Conservation (phyloP, 192 early-diverging fungal genomes). For the Obelidium mucronatum region DNA sequence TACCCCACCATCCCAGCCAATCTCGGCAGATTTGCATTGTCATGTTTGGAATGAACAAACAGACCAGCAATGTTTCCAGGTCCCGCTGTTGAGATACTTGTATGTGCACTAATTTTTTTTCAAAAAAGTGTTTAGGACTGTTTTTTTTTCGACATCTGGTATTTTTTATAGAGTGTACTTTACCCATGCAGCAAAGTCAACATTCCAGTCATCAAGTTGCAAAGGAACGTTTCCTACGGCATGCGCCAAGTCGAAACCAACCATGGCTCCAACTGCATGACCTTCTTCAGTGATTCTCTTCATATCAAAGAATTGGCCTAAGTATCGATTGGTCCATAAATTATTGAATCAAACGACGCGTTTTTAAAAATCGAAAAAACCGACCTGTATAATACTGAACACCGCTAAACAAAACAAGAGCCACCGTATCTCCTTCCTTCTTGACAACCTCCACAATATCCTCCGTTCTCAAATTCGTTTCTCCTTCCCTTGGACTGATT, state of each 20-base stretch:
- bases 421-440: constrained; percentile 76
- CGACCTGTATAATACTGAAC: constrained; percentile 94
- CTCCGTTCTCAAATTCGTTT: constrained; percentile 72
- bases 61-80: constrained; percentile 92
- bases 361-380: background rate
- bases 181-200: constrained; percentile 96
- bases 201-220: constrained; percentile 91
- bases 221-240: constrained; percentile 93
- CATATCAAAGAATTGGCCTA: constrained; percentile 77
- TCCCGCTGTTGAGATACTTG: constrained; percentile 98
- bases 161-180: constrained; percentile 3
- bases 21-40: constrained; percentile 60
- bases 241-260: constrained; percentile 96
- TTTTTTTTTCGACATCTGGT: too few species aligned
- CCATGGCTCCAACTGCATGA: constrained; percentile 82
- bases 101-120: constrained; percentile 77
- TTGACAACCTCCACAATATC: constrained; percentile 83
- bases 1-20: constrained; percentile 96
- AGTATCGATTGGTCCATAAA: too few species aligned
- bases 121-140: background rate
- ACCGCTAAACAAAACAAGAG: constrained; percentile 88
- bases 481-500: constrained; percentile 76
- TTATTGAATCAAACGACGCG: too few species aligned
- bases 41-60: constrained; percentile 89
- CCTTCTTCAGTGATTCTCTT: constrained; percentile 82